Evolutionary conservation across 2,329 filamentous ascomycete genomes (phyloP).

Genomic region (Gliomastix tumulicola): DNA sequence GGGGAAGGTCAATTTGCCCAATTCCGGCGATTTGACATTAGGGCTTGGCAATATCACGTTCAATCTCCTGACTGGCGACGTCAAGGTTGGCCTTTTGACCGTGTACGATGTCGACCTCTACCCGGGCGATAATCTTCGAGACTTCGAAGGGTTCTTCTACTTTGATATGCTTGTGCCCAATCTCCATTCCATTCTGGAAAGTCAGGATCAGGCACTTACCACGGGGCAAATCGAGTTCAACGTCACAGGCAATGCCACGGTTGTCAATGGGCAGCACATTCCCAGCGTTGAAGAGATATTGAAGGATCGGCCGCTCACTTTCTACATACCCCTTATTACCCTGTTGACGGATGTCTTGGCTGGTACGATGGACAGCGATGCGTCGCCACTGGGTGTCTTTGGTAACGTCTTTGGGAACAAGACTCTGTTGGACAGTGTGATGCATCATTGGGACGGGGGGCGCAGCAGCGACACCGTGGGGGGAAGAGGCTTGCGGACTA

Average conservation of each 20-base stretch:
- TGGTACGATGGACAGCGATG: constrained; percentile 21
- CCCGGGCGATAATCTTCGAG: constrained; percentile 33
- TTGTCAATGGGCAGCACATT: constrained; percentile 34
- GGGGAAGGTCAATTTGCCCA: constrained; percentile 35
- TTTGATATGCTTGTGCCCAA: constrained; percentile 32
- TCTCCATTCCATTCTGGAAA: constrained; percentile 26
- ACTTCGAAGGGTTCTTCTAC: constrained; percentile 31
- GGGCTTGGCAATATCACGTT: constrained; percentile 38
- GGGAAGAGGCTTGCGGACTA: no score
- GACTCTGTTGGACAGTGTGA: constrained; percentile 27
- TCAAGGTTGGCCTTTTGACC: constrained; percentile 28
- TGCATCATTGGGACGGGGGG: constrained; percentile 29
- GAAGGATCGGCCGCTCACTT: constrained; percentile 25
- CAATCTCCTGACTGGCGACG: constrained; percentile 31
- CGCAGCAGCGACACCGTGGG: no score
- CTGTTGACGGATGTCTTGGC: constrained; percentile 28
- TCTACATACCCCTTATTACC: constrained; percentile 27
- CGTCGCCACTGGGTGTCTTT: constrained; percentile 22
- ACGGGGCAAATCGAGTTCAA: constrained; percentile 31
- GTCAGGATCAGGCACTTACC: constrained; percentile 24
- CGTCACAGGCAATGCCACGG: constrained; percentile 31
- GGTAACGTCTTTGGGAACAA: constrained; percentile 29
- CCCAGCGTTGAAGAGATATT: constrained; percentile 34
- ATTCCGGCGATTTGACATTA: constrained; percentile 32
- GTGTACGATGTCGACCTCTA: constrained; percentile 29